Base-by-base conservation (phyloP, 192 early-diverging fungal species). In the Podila epicladia region DNA sequence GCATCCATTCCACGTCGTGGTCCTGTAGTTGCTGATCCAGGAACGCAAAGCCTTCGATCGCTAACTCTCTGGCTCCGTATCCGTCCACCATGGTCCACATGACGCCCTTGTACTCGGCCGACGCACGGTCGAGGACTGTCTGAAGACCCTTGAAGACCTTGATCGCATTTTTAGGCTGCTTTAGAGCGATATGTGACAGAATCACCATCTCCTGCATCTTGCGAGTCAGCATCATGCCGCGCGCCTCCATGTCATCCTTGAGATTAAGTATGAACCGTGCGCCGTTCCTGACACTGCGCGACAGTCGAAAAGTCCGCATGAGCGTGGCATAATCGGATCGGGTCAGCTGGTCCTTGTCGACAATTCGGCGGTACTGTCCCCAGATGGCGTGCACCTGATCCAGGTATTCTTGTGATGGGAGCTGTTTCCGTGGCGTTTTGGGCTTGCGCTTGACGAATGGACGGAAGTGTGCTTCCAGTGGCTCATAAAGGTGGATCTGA, bases 261-360 rank as follows among this genome's bases (percentile, higher is more conserved):
- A 80, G 13, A 0, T 13, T 48, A 31, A 73, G 24, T 17, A 80
- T 73, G 53, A 65, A 45, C 7, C 19, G 29, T 3, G 77, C 65
- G 1, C 53, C 70, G 8, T 28, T 26, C 9, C 41, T 69, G 5
- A 49, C 11, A 8, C 45, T 24, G 26, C 31, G 24, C 15, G 60
- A 60, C 45, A 73, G 29, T 17, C 77, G 62, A 41, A 80, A n/a
- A 6, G 55, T 69, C 29, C 45, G 60, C 71, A 80, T 60, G 19
- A 80, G 66, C 26, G 31, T 67, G 60, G 62, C 65, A 32, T 80
- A 80, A 33, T 80, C 77, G 26, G 13, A 28, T 24, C 60, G 45
- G 2, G 70, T 33, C 35, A 79, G 15, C 20, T 50, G 60, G 28
- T 17, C 31, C 20, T 32, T 64, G 33, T 51, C 28, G 6, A 22